Conservation (phyloP, 2,329 filamentous ascomycete genomes). For the Truncatella angustata region DNA sequence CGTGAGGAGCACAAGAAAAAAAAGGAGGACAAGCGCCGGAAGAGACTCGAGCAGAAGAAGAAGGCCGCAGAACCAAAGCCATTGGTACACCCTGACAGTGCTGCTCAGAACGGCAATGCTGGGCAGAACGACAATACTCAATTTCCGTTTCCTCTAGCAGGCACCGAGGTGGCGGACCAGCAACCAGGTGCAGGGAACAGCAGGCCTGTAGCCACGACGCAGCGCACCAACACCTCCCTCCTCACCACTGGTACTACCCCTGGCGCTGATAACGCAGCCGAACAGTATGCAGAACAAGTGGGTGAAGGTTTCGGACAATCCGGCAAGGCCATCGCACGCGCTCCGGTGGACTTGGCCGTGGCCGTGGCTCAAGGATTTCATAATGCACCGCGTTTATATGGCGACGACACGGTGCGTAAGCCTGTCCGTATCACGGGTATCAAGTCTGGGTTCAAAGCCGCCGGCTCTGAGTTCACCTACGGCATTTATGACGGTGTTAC, state of each 20-base stretch:
- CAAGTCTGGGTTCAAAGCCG: slow-evolving; percentile 60
- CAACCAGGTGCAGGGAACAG: not conserved
- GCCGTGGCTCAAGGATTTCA: slow-evolving; percentile 68
- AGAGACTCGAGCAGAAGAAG: slow-evolving; percentile 18
- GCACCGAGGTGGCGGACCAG: slow-evolving; percentile 4
- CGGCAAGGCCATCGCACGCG: slow-evolving; percentile 48
- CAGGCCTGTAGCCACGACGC: slow-evolving; percentile 1
- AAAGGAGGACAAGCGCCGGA: slow-evolving; percentile 30
- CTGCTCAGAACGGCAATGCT: too few relatives aligned
- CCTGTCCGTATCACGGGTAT: slow-evolving; percentile 64
- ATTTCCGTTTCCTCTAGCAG: slow-evolving; percentile 19
- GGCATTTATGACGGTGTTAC: slow-evolving; percentile 66
- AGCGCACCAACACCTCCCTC: slow-evolving; percentile 16
- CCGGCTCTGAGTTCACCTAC: slow-evolving; percentile 59
- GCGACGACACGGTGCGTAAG: slow-evolving; percentile 65
- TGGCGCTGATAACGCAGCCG: slow-evolving; percentile 29
- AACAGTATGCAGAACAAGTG: slow-evolving; percentile 49
- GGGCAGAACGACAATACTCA: too few relatives aligned
- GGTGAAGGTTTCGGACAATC: slow-evolving; percentile 50
- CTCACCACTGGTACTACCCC: slow-evolving; percentile 23
- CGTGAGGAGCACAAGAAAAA: slow-evolving; percentile 50
- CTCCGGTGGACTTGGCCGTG: slow-evolving; percentile 60
- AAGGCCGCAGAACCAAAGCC: slow-evolving; percentile 16
- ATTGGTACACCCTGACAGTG: slow-evolving; percentile 5
- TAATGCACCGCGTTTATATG: slow-evolving; percentile 68